Percentiles rank a stretch among this genome's conserved stretches.
These are phyloP conservation scores for Nemania sp. DNA, from an alignment of 2,329 filamentous ascomycete genomes.

Conservation along the genomic window DNA sequence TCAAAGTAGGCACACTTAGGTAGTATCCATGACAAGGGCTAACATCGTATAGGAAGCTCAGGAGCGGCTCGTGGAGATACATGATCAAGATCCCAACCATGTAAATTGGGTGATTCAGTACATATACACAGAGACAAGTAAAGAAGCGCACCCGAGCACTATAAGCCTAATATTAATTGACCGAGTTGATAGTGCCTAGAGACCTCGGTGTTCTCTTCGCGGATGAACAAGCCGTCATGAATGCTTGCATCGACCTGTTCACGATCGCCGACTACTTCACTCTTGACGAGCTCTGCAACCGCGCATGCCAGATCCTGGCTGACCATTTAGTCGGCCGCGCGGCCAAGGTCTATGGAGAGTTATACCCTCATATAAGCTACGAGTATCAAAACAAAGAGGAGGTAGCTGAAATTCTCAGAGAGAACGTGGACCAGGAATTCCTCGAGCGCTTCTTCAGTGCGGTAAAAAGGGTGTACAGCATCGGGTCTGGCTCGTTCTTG, in stretches of 20 bases:
- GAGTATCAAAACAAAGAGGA: too few species aligned
- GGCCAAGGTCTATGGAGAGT: too few species aligned
- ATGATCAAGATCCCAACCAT: constrained; percentile 15
- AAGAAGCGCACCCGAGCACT: too few species aligned
- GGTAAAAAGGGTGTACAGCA: neutral
- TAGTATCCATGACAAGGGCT: neutral
- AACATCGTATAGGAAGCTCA: constrained; percentile 1
- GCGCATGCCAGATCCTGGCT: neutral
- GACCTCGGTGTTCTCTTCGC: neutral
- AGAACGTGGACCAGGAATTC: neutral
- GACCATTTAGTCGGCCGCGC: neutral
- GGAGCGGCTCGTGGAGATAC: neutral
- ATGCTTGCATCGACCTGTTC: constrained; percentile 2
- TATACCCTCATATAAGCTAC: too few species aligned
- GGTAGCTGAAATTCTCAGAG: too few species aligned
- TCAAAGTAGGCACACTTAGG: neutral
- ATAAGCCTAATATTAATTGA: neutral
- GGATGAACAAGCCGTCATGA: neutral
- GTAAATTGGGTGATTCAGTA: constrained; percentile 27
- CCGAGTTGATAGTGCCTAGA: neutral
- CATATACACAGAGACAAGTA: constrained; percentile 28
- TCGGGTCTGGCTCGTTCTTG: neutral
- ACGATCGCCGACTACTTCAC: neutral
- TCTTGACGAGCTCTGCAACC: neutral
- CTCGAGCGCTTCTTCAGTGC: neutral